Conservation (phyloP, 495 filamentous ascomycete genomes). For the Annulohypoxylon stygium region DNA sequence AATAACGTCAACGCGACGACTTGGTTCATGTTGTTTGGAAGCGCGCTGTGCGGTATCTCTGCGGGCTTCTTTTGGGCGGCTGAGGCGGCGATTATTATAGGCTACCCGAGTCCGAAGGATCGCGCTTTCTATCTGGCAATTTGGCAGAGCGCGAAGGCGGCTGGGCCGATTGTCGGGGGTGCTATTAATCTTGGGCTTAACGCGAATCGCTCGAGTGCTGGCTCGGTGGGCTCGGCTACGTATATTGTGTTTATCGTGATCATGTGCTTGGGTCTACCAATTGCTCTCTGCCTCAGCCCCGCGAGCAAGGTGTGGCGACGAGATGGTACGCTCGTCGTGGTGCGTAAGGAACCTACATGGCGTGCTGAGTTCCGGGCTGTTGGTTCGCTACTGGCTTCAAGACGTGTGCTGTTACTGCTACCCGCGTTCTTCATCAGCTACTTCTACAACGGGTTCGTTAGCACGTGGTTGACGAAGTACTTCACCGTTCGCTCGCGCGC, state of each 20-base stretch:
- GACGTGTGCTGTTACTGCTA: slow-evolving; percentile 48
- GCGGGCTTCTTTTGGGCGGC: slow-evolving; percentile 49
- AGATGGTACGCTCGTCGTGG: slow-evolving; percentile 45
- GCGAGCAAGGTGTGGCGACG: slow-evolving; percentile 43
- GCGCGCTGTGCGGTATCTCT: slow-evolving; percentile 45
- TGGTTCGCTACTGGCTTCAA: slow-evolving; percentile 34
- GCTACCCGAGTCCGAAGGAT: slow-evolving; percentile 44
- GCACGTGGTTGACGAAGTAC: slow-evolving; percentile 52
- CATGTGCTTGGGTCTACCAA: slow-evolving; percentile 45
- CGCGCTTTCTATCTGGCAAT: slow-evolving; percentile 45
- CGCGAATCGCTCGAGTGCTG: slow-evolving; percentile 36
- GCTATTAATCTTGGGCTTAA: slow-evolving; percentile 48
- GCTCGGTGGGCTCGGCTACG: slow-evolving; percentile 43
- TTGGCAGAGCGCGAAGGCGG: slow-evolving; percentile 54
- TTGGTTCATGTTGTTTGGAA: slow-evolving; percentile 47
- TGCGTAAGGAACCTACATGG: slow-evolving; percentile 50
- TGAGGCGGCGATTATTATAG: slow-evolving; percentile 47
- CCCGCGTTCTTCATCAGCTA: slow-evolving; percentile 55
- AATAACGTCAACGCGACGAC: slow-evolving; percentile 44
- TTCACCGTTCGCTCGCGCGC: slow-evolving; percentile 55
- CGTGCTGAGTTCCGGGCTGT: slow-evolving; percentile 49
- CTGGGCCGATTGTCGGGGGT: slow-evolving; percentile 45
- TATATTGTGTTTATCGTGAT: slow-evolving; percentile 48
- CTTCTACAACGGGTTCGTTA: slow-evolving; percentile 55
- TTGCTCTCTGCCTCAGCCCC: slow-evolving; percentile 44